These are phyloP conservation scores for Tetratostichococcus sp. DNA, from an alignment of 139 green algal species.

Conservation along the genomic window DNA sequence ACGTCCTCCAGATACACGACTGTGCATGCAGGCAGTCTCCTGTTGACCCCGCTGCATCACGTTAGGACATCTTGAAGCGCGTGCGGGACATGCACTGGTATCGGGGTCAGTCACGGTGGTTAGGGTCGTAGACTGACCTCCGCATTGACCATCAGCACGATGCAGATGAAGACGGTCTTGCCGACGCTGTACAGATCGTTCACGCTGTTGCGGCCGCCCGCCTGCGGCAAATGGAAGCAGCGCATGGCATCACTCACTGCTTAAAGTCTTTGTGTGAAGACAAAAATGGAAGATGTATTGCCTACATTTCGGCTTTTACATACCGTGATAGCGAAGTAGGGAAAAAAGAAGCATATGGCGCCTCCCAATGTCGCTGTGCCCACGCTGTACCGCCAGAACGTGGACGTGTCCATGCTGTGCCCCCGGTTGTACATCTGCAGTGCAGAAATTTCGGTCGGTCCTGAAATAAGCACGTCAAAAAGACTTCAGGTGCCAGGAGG, in stretches of 20 bases:
- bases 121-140: slow-evolving; percentile 6
- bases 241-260: too few relatives aligned
- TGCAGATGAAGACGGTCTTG: slow-evolving; percentile 22
- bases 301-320: too few relatives aligned
- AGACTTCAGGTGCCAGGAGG: too few relatives aligned
- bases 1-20: too few relatives aligned
- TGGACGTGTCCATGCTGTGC: slow-evolving; percentile 24
- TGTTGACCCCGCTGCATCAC: too few relatives aligned
- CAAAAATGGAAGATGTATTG: too few relatives aligned
- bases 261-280: too few relatives aligned
- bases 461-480: too few relatives aligned
- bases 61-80: too few relatives aligned
- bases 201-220: slow-evolving; percentile 25
- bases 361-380: slow-evolving; percentile 29
- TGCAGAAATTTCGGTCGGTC: too few relatives aligned
- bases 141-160: not conserved
- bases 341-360: slow-evolving; percentile 49
- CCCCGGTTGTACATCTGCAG: slow-evolving; percentile 46
- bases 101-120: not conserved
- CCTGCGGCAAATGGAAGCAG: not conserved
- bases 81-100: too few relatives aligned
- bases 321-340: not conserved
- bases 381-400: slow-evolving; percentile 45
- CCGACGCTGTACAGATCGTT: slow-evolving; percentile 56
- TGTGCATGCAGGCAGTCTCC: too few relatives aligned